A percentile compares a stretch with the other conserved stretches of the same genome.
phyloP scores from a whole-genome alignment of 73 alveolate genomes.

The Effrenium voratum region DNA sequence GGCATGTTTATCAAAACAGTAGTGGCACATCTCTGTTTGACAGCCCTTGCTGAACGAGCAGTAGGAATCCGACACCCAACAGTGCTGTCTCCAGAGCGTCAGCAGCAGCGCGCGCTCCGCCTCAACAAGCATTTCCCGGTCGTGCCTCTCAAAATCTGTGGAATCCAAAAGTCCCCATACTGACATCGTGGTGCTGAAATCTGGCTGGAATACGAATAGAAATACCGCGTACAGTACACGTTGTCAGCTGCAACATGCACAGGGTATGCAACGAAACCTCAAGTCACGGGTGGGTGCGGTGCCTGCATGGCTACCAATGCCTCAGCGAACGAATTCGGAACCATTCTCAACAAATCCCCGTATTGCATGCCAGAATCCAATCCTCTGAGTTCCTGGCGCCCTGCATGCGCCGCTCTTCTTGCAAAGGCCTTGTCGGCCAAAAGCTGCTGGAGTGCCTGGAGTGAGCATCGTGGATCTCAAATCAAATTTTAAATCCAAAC shows the following conservation, averaged over 20 bases:
- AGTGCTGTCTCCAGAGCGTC: constrained; percentile 29
- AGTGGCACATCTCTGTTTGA: too few species aligned
- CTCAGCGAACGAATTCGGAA: background rate
- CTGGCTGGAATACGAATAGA: too few species aligned
- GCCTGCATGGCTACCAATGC: constrained; percentile 32
- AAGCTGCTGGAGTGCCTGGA: background rate
- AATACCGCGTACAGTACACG: too few species aligned
- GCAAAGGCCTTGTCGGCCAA: background rate
- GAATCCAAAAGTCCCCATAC: too few species aligned
- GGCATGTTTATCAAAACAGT: background rate
- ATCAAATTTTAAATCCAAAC: background rate
- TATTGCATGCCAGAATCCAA: background rate
- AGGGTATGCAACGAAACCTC: too few species aligned
- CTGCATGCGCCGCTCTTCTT: background rate
- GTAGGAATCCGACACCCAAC: background rate
- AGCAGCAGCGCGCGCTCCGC: constrained; percentile 52
- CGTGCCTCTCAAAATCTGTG: background rate
- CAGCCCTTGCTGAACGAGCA: too few species aligned
- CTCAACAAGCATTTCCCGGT: background rate
- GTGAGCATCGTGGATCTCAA: background rate
- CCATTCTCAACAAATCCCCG: background rate
- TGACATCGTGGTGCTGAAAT: too few species aligned
- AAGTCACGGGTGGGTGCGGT: too few species aligned
- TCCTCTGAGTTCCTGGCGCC: background rate
- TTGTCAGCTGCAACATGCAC: too few species aligned